phyloP scores from a whole-genome alignment of 768 basidiomycete genomes.

The Termitomyces sp. region DNA sequence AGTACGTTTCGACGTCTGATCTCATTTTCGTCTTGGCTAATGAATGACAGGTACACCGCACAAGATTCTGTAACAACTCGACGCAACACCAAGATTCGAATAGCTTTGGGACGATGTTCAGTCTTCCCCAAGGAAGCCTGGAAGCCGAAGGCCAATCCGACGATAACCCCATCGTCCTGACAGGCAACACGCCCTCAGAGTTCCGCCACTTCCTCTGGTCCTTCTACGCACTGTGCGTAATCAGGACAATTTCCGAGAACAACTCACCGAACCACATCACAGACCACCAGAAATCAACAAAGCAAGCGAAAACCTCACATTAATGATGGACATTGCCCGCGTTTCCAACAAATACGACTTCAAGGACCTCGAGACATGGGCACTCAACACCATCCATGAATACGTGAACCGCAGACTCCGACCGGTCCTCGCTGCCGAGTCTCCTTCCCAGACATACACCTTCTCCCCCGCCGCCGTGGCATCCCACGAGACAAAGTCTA shows the following conservation, averaged over 20 bases:
- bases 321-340: constrained; percentile 56
- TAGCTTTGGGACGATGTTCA: constrained; percentile 61
- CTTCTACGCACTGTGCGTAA: constrained; percentile 64
- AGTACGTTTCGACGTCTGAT: constrained; percentile 28
- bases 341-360: constrained; percentile 72
- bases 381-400: constrained; percentile 66
- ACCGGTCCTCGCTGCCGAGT: constrained; percentile 39
- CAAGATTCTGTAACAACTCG: constrained; percentile 54
- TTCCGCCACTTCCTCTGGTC: constrained; percentile 74
- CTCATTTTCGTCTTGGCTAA: not conserved
- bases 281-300: constrained; percentile 60
- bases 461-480: constrained; percentile 17
- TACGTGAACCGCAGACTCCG: constrained; percentile 55
- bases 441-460: constrained; percentile 28
- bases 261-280: constrained; percentile 1
- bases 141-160: constrained; percentile 56
- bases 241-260: not conserved
- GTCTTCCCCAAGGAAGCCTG: constrained; percentile 51
- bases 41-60: constrained; percentile 45
- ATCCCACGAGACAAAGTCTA: constrained; percentile 4
- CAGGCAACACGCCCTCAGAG: constrained; percentile 57
- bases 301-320: constrained; percentile 44
- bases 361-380: constrained; percentile 70
- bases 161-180: constrained; percentile 55
- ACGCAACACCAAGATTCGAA: constrained; percentile 32